phyloP scores from a whole-genome alignment of 2,329 filamentous ascomycete species.

The Myotisia sp. region DNA sequence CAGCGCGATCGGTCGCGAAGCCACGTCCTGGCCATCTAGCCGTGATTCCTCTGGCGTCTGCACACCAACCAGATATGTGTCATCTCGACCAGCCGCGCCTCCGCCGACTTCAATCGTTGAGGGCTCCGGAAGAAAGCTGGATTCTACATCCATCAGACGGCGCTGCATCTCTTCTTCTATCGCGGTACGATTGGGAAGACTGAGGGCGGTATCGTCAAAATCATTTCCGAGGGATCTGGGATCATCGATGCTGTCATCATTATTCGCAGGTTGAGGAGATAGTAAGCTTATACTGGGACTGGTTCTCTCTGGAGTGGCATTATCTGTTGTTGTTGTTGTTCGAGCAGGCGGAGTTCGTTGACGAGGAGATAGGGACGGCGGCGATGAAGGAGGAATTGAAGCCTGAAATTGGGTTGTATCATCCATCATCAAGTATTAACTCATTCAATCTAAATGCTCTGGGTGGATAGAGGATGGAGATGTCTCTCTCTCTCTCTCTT shows the following conservation, averaged over 20 bases:
- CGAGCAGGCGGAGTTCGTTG: constrained; percentile 1
- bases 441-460: no score
- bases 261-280: constrained; percentile 6
- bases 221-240: constrained; percentile 11
- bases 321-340: constrained; percentile 4
- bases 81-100: constrained; percentile 22
- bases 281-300: no score
- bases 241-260: constrained; percentile 16
- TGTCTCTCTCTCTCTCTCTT: no score
- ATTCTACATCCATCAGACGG: constrained; percentile 48
- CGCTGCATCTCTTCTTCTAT: constrained; percentile 47
- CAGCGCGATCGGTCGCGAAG: constrained; percentile 15
- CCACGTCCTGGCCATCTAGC: constrained; percentile 8
- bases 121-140: constrained; percentile 46
- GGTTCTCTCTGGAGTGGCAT: constrained; percentile 11
- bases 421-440: no score
- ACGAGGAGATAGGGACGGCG: constrained; percentile 7
- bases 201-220: constrained; percentile 5
- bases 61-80: constrained; percentile 32
- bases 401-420: neutral
- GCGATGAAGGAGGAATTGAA: constrained; percentile 7
- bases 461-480: no score
- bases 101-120: constrained; percentile 29
- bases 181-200: constrained; percentile 26
- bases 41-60: constrained; percentile 14